Percentiles rank a stretch among this genome's conserved stretches.
Evolutionary conservation across 2,329 filamentous ascomycete species (phyloP).

Genomic region (Salinomyces thailandicus): DNA sequence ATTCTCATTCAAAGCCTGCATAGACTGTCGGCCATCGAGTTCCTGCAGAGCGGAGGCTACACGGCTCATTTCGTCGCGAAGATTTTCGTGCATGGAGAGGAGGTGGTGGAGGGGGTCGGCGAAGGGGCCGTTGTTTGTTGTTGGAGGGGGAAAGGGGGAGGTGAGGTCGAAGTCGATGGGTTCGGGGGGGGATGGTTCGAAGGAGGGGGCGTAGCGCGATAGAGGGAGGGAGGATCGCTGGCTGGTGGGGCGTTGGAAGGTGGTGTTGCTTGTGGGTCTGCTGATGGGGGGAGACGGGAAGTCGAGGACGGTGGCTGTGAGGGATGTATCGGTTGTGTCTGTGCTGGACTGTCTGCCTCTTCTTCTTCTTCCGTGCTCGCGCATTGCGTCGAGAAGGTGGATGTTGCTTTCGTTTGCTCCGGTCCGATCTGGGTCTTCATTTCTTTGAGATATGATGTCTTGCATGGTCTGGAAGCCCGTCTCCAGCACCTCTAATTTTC

Average conservation of each 20-base stretch:
- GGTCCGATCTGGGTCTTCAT: slow-evolving; percentile 10
- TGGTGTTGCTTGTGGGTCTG: neutral
- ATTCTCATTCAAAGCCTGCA: slow-evolving; percentile 54
- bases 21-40: slow-evolving; percentile 49
- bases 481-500: slow-evolving; percentile 37
- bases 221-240: slow-evolving; percentile 1
- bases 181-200: slow-evolving; percentile 16
- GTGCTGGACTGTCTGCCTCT: neutral
- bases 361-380: neutral
- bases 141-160: slow-evolving; percentile 13
- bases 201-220: slow-evolving; percentile 10
- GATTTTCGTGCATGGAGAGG: slow-evolving; percentile 49
- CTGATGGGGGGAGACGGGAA: neutral
- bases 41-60: slow-evolving; percentile 46
- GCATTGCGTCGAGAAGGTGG: slow-evolving; percentile 1
- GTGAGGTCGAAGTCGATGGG: slow-evolving; percentile 19
- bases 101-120: slow-evolving; percentile 46
- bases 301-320: neutral
- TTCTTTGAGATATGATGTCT: slow-evolving; percentile 26
- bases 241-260: neutral
- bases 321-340: neutral
- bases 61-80: slow-evolving; percentile 49
- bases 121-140: slow-evolving; percentile 27
- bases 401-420: slow-evolving; percentile 13
- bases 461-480: slow-evolving; percentile 34